Conservation (phyloP, 148 eudicot species). For the Cornus suecica region DNA sequence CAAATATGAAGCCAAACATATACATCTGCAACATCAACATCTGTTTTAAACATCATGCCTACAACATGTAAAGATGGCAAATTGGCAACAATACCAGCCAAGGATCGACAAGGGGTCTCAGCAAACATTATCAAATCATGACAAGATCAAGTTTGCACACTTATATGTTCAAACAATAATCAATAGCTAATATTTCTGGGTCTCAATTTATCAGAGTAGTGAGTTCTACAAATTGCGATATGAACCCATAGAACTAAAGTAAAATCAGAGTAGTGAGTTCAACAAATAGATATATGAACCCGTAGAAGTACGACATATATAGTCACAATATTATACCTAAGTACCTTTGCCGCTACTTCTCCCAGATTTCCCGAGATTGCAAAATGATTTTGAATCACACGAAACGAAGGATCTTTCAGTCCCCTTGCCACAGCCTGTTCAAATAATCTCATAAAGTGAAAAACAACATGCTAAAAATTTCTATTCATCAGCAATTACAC, state of each 20-base stretch:
- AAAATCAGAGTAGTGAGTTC: background rate
- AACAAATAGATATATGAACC: background rate
- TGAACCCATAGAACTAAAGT: background rate
- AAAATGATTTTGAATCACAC: conserved; percentile 95
- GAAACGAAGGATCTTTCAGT: conserved; percentile 88
- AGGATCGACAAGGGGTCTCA: background rate
- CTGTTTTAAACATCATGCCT: background rate
- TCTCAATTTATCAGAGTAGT: background rate
- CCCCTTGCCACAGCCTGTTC: conserved; percentile 94
- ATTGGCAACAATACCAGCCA: background rate
- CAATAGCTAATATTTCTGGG: background rate
- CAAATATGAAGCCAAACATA: background rate
- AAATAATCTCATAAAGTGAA: conserved; percentile 3
- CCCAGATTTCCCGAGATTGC: conserved; percentile 86
- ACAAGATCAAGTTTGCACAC: background rate
- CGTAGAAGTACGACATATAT: background rate
- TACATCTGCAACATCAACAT: background rate
- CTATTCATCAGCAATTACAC: background rate
- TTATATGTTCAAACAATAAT: background rate
- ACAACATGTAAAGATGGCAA: no score
- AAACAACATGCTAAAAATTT: background rate
- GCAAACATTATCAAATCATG: background rate
- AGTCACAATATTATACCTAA: background rate
- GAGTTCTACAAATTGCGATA: background rate
- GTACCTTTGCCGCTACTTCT: conserved; percentile 92